A percentile compares a stretch with the other conserved stretches of the same genome.
These are phyloP conservation scores for Phytophthora quininea DNA, from an alignment of 352 stramenopile species.

Conservation along the genomic window DNA sequence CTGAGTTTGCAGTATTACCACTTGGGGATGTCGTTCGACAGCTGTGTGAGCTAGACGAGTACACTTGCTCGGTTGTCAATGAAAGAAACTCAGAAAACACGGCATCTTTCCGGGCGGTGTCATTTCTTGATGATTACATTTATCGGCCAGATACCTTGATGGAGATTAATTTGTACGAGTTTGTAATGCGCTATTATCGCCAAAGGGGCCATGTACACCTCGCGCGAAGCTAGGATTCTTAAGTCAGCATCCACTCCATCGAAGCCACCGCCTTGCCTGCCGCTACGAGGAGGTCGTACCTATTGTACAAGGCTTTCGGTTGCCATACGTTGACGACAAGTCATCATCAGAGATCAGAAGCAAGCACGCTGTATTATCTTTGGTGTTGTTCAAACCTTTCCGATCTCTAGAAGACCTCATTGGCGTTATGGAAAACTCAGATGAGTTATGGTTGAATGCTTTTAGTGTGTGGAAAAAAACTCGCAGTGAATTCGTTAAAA, in stretches of 20 bases:
- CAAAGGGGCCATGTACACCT: neutral
- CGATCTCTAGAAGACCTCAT: constrained; percentile 1
- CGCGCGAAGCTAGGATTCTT: neutral
- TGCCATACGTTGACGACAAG: neutral
- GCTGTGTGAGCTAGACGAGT: neutral
- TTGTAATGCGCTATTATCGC: neutral
- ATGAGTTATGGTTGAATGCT: neutral
- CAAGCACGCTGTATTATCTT: neutral
- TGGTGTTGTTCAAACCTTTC: constrained; percentile 5
- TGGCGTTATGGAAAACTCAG: neutral
- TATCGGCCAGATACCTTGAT: neutral
- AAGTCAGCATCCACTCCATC: neutral
- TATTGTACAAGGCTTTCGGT: neutral
- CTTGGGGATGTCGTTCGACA: neutral
- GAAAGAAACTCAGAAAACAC: neutral
- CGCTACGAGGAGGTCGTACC: neutral
- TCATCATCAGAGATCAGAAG: neutral
- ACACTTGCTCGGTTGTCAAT: neutral
- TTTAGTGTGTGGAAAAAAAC: neutral
- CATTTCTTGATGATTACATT: neutral
- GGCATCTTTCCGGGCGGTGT: neutral
- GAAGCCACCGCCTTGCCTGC: neutral
- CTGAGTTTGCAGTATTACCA: neutral
- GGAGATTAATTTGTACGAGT: neutral
- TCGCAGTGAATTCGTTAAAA: constrained; percentile 5